A percentile compares a stretch with the other conserved stretches of the same genome.
phyloP scores from a whole-genome alignment of 129 eudicot genomes.

The Arctium lappa region DNA sequence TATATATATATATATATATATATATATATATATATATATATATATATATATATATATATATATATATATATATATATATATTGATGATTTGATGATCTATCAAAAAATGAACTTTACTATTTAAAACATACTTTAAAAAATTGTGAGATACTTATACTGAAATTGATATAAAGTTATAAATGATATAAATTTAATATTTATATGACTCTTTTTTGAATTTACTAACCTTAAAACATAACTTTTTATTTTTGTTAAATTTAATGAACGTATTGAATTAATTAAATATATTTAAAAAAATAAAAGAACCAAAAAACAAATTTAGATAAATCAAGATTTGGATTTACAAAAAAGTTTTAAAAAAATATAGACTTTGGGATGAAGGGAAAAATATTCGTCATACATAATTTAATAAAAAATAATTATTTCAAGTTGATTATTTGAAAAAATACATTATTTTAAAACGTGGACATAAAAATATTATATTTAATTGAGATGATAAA shows the following conservation, averaged over 20 bases:
- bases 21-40: too few species aligned
- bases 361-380: too few species aligned
- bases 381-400: constrained; percentile 4
- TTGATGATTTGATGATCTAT: background rate
- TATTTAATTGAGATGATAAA: background rate
- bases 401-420: background rate
- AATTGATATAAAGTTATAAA: background rate
- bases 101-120: background rate
- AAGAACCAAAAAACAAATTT: background rate
- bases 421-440: background rate
- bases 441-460: background rate
- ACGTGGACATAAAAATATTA: background rate
- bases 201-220: background rate
- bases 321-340: background rate
- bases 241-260: background rate
- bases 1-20: too few species aligned
- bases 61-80: too few species aligned
- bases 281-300: background rate
- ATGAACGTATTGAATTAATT: background rate
- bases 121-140: background rate
- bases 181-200: background rate
- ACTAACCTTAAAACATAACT: background rate
- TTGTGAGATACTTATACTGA: background rate
- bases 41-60: too few species aligned
- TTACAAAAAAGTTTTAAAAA: too few species aligned